Conservation (phyloP, 1,284 basidiomycete species). For the Wolfiporia cocos region DNA sequence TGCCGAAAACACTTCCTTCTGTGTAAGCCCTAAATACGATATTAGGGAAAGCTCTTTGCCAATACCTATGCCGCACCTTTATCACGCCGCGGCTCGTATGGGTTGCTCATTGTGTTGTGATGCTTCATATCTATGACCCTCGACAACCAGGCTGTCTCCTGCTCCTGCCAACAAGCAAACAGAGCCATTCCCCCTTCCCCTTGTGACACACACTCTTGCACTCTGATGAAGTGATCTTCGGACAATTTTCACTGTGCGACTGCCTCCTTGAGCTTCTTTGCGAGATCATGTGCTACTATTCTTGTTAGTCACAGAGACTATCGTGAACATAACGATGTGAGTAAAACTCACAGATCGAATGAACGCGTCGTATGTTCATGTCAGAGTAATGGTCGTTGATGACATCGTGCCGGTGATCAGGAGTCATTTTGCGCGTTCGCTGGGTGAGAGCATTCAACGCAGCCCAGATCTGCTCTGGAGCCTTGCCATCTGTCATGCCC, state of each 20-base stretch:
- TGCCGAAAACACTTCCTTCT: no score
- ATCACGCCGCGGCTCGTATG: constrained; percentile 5
- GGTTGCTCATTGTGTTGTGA: constrained; percentile 5
- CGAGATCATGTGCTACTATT: neutral
- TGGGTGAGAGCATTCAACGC: no score
- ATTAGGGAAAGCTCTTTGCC: no score
- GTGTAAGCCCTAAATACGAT: no score
- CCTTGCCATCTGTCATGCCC: no score
- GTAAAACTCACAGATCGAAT: constrained; percentile 6
- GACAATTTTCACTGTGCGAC: no score
- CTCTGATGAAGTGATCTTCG: neutral
- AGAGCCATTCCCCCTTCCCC: neutral
- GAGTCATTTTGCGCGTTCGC: no score
- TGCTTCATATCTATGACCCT: no score
- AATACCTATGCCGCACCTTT: no score
- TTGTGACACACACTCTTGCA: neutral
- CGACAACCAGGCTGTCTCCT: neutral
- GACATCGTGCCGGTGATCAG: no score
- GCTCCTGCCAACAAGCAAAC: constrained; percentile 3
- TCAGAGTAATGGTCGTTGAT: constrained; percentile 7
- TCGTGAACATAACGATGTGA: neutral
- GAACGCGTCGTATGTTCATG: constrained; percentile 5
- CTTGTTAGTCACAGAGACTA: neutral
- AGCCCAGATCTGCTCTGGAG: no score
- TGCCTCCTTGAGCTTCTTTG: neutral